A percentile compares a stretch with the other conserved stretches of the same genome.
Conservation (phyloP, 352 stramenopile genomes). For the Phytophthora pluvialis region DNA sequence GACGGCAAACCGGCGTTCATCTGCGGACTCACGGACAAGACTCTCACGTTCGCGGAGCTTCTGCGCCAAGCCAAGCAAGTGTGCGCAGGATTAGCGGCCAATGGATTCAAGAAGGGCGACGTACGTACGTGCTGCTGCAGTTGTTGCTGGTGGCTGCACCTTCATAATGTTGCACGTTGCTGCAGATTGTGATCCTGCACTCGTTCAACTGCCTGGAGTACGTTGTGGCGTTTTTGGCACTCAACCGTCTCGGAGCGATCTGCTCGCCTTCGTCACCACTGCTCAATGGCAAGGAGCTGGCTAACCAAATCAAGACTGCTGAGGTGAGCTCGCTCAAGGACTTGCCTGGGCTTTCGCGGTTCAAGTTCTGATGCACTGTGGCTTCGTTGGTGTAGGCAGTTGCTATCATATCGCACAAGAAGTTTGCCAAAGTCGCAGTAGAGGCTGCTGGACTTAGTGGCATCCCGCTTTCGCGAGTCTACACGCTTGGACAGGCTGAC, state of each 20-base stretch:
- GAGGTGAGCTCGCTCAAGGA: neutral
- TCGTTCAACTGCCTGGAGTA: conserved; percentile 69
- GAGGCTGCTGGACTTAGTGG: conserved; percentile 32
- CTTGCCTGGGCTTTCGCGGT: no score
- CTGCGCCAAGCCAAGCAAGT: conserved; percentile 31
- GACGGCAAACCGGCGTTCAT: conserved; percentile 42
- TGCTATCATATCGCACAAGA: conserved; percentile 48
- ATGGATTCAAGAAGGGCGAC: conserved; percentile 51
- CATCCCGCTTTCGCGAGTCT: conserved; percentile 26
- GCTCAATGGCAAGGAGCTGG: conserved; percentile 42
- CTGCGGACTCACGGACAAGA: conserved; percentile 48
- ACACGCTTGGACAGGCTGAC: conserved; percentile 33
- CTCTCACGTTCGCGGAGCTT: conserved; percentile 44
- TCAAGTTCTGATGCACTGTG: neutral
- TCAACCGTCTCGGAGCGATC: conserved; percentile 47
- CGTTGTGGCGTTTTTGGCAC: conserved; percentile 47
- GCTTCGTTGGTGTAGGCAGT: conserved; percentile 30
- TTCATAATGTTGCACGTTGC: conserved; percentile 21
- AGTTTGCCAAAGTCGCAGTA: conserved; percentile 38
- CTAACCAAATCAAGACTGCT: conserved; percentile 36
- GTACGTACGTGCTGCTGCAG: conserved; percentile 26
- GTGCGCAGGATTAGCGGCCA: conserved; percentile 41
- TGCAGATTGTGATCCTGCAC: conserved; percentile 52
- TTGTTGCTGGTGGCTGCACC: conserved; percentile 26
- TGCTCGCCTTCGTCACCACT: conserved; percentile 48